Evolutionary conservation across 2,329 filamentous ascomycete species (phyloP), one percentile per base, ranked within the genome.

Genomic region (Tolypocladium guangdongense): DNA sequence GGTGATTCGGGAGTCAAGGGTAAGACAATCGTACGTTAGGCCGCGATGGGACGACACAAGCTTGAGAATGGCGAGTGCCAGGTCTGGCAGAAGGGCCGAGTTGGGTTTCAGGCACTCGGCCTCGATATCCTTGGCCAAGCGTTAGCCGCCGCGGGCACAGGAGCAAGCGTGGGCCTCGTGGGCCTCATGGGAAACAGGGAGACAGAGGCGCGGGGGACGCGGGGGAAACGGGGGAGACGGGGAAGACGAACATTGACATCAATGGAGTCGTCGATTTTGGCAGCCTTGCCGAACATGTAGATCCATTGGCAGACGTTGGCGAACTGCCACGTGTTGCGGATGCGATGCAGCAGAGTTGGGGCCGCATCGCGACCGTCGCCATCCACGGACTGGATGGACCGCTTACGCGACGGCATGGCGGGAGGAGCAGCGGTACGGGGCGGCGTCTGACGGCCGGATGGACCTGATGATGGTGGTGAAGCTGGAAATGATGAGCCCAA

Each of bases 251-350:
- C 93, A 74, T 97, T 91, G 59, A 96, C 87, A 64, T 92, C 90
- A 58, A 96, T 78, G 64, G 87, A 84, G 57, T 95, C 87, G 62
- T 93, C 86, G 59, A 97, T 88, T 73, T 95, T 96, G 67, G 95
- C 84, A 45, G 84, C 84, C 63, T 87, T 84, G 57, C 92, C 91
- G 69, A 99, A 99, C 41, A 92, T 82, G 67, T 86, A 88, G 56
- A 97, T 88, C 80, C 90, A 99, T 71, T 99, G 92, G 72, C 87
- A 90, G 8, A 97, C 74, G 64, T 90, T 92, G 56, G 92, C 89
- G 71, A 97, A 96, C 69, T 96, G 88, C 91, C 92, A 97, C 78
- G 88, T 90, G 66, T 88, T 93, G 58, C 92, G 83, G 60, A 97
- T 80, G 59, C 78, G 83, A 55, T 82, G 74, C 32, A 95, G 75